Evolutionary conservation across 78 protist genomes (phyloP).

Genomic region (Planoprotostelium fungivorum): DNA sequence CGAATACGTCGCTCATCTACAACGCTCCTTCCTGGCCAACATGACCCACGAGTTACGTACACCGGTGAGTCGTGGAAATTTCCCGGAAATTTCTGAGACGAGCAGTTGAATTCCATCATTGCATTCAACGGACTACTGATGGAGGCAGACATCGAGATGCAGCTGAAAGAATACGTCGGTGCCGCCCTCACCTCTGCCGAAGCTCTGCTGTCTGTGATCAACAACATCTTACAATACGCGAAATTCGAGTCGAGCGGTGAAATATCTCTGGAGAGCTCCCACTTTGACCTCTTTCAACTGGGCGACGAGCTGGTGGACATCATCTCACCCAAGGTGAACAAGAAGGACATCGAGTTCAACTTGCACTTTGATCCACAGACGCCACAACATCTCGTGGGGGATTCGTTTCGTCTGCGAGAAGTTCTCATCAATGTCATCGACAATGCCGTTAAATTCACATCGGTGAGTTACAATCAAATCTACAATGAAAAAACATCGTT

Average conservation of each 20-base stretch:
- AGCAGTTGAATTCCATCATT: not conserved
- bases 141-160: too few relatives aligned
- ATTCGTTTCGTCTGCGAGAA: conserved; percentile 25
- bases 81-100: not conserved
- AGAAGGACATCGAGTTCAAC: conserved; percentile 34
- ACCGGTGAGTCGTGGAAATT: not conserved
- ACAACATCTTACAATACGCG: conserved; percentile 23
- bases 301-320: conserved; percentile 34
- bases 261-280: conserved; percentile 18
- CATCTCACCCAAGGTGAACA: conserved; percentile 3
- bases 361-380: conserved; percentile 30
- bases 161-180: not conserved
- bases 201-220: conserved; percentile 17
- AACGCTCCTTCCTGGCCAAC: conserved; percentile 45
- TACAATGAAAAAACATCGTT: not conserved
- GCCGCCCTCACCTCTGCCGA: conserved; percentile 5
- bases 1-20: not conserved
- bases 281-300: conserved; percentile 30
- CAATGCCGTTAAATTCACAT: conserved; percentile 62
- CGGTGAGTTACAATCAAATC: conserved; percentile 2
- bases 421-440: conserved; percentile 36
- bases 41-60: conserved; percentile 54
- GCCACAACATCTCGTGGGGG: conserved; percentile 42
- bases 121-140: not conserved
- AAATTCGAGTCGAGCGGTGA: conserved; percentile 27